Base-by-base conservation (phyloP, 2,329 filamentous ascomycete species). In the Niveomyces coronatus region DNA sequence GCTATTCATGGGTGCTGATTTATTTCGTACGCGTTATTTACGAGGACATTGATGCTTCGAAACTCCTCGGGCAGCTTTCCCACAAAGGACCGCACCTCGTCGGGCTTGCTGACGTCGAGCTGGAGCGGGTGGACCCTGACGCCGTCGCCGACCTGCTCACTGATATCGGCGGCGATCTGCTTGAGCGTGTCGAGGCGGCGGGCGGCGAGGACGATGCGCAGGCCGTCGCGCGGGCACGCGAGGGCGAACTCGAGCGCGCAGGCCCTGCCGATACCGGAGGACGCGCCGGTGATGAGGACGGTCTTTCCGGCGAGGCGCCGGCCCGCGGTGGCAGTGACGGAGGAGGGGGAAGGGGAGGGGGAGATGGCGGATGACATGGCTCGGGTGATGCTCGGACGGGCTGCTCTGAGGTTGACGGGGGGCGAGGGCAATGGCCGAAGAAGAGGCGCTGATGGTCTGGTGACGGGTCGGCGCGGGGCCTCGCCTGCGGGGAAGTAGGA, bases 271-370 rank as follows among this genome's bases (percentile, higher is more conserved):
- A 98, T 96, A 45, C 91, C 91, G 15, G 86, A 93, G 4, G 83
- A 91, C 22, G 91, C 91, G 40, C 91, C 91, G 5, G 91, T 96
- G 46, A 98, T 75, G 41, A 96, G 63, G 42, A 96, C 70, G 4
- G 87, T 96, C 68, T 96, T 96, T 73, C 87, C 87, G 53, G 82
- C 74, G 44, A 98, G 84, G 65, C 89, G 87, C 60, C 86, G 82
- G 46, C 72, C 72, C 63, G 83, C 78, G 54, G 82, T 77, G 27
- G 85, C 74, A 33, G 70, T 24, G 38, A 35, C 62, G 24, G 65
- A 55, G 20, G 64, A 54, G 68, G 72, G 71, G 44, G 54, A 61
- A 50, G 54, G 54, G n/a, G n/a, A n/a, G n/a, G n/a, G n/a, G n/a
- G n/a, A n/a, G n/a, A n/a, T n/a, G 39, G 33, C 41, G 29, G 42